Percentiles rank a stretch among this genome's conserved stretches.
phyloP scores from a whole-genome alignment of 441 rosid genomes.

The Sinapis alba region DNA sequence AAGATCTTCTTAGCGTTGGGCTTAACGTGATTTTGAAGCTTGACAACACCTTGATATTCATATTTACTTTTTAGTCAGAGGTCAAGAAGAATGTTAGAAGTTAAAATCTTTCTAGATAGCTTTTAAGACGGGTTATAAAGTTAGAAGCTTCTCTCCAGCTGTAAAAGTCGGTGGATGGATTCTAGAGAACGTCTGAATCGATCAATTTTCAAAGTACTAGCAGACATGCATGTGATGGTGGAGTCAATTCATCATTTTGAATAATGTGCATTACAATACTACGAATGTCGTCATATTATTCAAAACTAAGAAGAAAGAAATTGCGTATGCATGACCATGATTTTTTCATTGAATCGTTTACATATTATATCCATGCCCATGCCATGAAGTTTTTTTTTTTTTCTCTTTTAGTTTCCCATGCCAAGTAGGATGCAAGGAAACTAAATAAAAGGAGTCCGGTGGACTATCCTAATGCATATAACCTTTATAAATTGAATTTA shows the following conservation, averaged over 20 bases:
- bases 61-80: neutral
- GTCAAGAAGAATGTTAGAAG: neutral
- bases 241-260: constrained; percentile 19
- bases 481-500: neutral
- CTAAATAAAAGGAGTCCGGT: neutral
- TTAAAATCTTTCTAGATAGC: neutral
- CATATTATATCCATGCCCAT: neutral
- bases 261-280: neutral
- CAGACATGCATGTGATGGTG: constrained; percentile 4
- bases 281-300: neutral
- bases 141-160: neutral
- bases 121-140: neutral
- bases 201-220: neutral
- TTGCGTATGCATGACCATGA: neutral
- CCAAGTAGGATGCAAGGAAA: neutral
- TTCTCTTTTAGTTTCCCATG: neutral
- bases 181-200: constrained; percentile 5
- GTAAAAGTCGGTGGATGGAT: neutral
- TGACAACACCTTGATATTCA: neutral
- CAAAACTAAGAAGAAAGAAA: neutral
- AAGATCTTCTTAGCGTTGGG: neutral
- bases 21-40: neutral
- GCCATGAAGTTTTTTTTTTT: neutral
- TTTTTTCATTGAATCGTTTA: neutral
- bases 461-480: neutral